Percentiles rank a stretch among this genome's conserved stretches.
Evolutionary conservation across 2,329 filamentous ascomycete genomes (phyloP).

Genomic region (Xylaria sp.): DNA sequence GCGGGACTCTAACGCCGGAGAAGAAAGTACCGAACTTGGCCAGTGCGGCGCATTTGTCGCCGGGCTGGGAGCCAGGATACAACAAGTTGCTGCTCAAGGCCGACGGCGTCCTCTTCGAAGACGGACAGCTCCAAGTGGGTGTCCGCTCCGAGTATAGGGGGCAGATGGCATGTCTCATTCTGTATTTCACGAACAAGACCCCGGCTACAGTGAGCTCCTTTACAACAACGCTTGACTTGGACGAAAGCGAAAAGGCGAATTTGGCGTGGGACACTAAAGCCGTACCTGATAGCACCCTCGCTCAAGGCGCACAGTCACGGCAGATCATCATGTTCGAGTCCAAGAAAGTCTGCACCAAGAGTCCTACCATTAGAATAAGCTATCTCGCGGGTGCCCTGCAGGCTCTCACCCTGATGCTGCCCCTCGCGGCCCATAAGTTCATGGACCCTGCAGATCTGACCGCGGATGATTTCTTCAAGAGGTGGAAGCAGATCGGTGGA

Average conservation of each 20-base stretch:
- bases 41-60: slow-evolving; percentile 87
- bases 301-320: slow-evolving; percentile 76
- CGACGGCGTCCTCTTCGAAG: slow-evolving; percentile 92
- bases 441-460: slow-evolving; percentile 89
- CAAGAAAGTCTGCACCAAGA: slow-evolving; percentile 76
- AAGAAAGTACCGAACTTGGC: slow-evolving; percentile 83
- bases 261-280: slow-evolving; percentile 87
- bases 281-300: slow-evolving; percentile 80
- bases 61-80: slow-evolving; percentile 91
- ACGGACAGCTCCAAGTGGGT: slow-evolving; percentile 90
- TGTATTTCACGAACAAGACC: slow-evolving; percentile 96
- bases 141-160: slow-evolving; percentile 91
- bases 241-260: slow-evolving; percentile 63
- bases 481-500: slow-evolving; percentile 98
- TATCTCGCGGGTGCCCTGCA: slow-evolving; percentile 94
- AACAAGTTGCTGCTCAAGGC: slow-evolving; percentile 76
- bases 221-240: slow-evolving; percentile 89
- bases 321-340: slow-evolving; percentile 96
- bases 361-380: slow-evolving; percentile 89
- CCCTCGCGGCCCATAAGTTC: slow-evolving; percentile 89
- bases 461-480: slow-evolving; percentile 95
- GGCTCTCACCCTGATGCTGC: slow-evolving; percentile 87
- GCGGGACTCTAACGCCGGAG: slow-evolving; percentile 57
- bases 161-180: slow-evolving; percentile 92
- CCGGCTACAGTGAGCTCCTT: slow-evolving; percentile 84